These are phyloP conservation scores for Vinca major DNA, from an alignment of 305 asterid species.

Conservation along the genomic window DNA sequence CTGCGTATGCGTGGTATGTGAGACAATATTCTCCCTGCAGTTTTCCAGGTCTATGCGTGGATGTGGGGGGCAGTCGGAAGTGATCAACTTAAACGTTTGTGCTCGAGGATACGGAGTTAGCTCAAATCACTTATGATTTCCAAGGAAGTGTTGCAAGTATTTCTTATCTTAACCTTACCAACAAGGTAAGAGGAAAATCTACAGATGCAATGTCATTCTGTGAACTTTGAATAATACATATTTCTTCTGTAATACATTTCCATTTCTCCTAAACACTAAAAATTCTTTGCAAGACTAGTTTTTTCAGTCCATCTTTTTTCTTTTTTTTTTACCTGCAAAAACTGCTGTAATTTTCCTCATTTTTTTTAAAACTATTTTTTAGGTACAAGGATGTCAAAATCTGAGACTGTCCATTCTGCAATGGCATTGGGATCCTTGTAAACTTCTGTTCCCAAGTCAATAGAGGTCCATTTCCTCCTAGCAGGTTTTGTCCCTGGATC, in stretches of 20 bases:
- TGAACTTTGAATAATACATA: neutral
- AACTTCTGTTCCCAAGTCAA: constrained; percentile 66
- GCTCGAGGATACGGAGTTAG: neutral
- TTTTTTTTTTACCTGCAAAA: neutral
- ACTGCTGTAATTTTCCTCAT: neutral
- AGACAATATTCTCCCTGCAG: neutral
- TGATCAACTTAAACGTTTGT: neutral
- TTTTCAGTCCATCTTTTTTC: neutral
- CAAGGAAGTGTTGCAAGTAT: neutral
- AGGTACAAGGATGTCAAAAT: constrained; percentile 52
- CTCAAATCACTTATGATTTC: neutral
- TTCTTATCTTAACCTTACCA: neutral
- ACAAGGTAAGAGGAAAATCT: neutral
- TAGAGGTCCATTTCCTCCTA: constrained; percentile 55
- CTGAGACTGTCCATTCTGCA: constrained; percentile 73
- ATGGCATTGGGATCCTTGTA: constrained; percentile 48
- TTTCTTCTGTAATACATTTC: neutral
- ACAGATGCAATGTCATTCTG: neutral
- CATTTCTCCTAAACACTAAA: neutral
- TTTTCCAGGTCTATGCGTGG: neutral
- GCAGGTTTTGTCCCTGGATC: constrained; percentile 63
- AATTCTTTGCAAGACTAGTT: neutral
- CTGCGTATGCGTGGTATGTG: neutral
- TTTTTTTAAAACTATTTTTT: neutral
- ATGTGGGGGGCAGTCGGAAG: neutral